Conservation (phyloP, 495 filamentous ascomycete genomes). For the Aspergillus olivimuriae region DNA sequence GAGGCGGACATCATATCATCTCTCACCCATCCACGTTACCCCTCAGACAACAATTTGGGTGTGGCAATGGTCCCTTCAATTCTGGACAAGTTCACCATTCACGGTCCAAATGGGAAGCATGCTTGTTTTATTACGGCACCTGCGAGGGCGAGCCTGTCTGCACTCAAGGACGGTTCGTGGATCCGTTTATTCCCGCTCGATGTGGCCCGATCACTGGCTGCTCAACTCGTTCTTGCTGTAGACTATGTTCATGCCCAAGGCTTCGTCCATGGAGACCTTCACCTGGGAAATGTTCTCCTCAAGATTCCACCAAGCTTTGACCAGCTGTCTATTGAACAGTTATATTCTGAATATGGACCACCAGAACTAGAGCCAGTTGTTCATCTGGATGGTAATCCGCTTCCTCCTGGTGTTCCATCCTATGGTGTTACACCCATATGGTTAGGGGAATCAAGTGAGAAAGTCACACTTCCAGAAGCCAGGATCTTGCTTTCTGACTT, state of each 20-base stretch:
- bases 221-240: conserved; percentile 30
- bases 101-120: conserved; percentile 39
- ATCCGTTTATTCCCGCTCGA: conserved; percentile 30
- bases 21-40: conserved; percentile 6
- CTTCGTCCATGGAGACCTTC: conserved; percentile 28
- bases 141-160: conserved; percentile 24
- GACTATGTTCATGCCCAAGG: conserved; percentile 25
- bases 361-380: conserved; percentile 18
- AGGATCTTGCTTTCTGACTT: conserved; percentile 34
- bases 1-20: conserved; percentile 18
- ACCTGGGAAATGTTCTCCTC: conserved; percentile 26
- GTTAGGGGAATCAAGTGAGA: conserved; percentile 23
- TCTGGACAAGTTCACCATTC: conserved; percentile 32
- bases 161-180: conserved; percentile 22
- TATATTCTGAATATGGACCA: conserved; percentile 20
- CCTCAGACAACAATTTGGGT: neutral
- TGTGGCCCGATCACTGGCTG: conserved; percentile 31
- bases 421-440: conserved; percentile 19
- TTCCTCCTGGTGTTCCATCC: conserved; percentile 18
- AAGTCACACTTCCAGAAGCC: conserved; percentile 18
- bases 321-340: conserved; percentile 15
- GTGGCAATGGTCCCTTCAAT: conserved; percentile 22
- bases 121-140: conserved; percentile 29
- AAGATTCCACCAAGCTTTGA: conserved; percentile 10
- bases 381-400: conserved; percentile 19